A percentile compares a stretch with the other conserved stretches of the same genome.
These are phyloP conservation scores for Fusarium sp. DNA, from an alignment of 2,329 filamentous ascomycete genomes.

Conservation along the genomic window DNA sequence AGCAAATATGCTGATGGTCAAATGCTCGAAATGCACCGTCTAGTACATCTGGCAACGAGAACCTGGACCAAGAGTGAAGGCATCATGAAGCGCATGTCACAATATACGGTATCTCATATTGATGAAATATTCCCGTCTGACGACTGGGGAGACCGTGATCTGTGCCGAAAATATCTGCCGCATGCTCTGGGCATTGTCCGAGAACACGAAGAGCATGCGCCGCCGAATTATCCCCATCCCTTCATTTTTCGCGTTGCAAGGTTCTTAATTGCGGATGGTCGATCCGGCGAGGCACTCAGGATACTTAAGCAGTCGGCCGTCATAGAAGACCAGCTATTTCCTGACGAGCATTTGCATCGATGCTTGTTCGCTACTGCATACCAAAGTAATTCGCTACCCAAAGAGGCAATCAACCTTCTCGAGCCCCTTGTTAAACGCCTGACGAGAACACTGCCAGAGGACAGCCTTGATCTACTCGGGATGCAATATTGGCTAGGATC, in stretches of 20 bases:
- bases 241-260: neutral
- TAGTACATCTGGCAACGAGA: slow-evolving; percentile 50
- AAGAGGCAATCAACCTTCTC: neutral
- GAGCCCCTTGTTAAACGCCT: neutral
- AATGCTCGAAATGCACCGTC: slow-evolving; percentile 52
- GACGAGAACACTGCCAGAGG: neutral
- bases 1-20: slow-evolving; percentile 35
- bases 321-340: neutral
- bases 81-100: neutral
- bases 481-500: fast-evolving
- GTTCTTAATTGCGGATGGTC: neutral
- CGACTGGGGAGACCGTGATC: neutral
- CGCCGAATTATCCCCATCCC: neutral
- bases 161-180: neutral
- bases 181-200: neutral
- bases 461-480: neutral
- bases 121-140: neutral
- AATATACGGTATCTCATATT: neutral
- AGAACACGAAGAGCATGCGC: neutral
- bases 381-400: neutral
- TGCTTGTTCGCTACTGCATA: slow-evolving; percentile 17
- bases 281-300: neutral
- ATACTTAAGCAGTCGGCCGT: slow-evolving; percentile 5
- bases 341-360: slow-evolving; percentile 10
- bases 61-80: slow-evolving; percentile 40